Percentiles rank a stretch among this genome's conserved stretches.
Evolutionary conservation across 192 early-diverging fungal species (phyloP).

Genomic region (Mortierella antarctica): DNA sequence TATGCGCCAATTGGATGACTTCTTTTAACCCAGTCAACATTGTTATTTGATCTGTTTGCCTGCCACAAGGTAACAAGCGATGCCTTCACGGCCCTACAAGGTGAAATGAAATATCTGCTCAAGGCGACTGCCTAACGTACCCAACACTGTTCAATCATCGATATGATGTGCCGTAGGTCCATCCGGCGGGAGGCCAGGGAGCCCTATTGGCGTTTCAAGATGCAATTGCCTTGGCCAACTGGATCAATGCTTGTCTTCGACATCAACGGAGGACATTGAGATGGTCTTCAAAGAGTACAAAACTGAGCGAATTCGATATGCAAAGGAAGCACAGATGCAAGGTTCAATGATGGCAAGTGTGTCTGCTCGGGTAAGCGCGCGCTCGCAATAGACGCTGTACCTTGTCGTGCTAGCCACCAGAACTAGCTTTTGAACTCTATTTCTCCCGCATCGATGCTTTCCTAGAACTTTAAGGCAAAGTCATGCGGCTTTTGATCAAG

Average conservation of each 20-base stretch:
- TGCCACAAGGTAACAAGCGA: not conserved
- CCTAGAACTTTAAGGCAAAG: too few species aligned
- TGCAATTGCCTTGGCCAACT: slow-evolving; percentile 5
- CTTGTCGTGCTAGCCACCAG: too few species aligned
- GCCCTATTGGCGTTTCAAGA: not conserved
- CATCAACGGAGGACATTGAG: not conserved
- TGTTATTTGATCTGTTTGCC: not conserved
- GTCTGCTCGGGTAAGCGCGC: too few species aligned
- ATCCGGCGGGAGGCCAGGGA: not conserved
- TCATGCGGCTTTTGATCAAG: too few species aligned
- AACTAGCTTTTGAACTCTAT: too few species aligned
- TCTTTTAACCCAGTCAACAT: too few species aligned
- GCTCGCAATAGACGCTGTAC: too few species aligned
- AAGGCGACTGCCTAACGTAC: not conserved
- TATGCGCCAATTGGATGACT: too few species aligned
- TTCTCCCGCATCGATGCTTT: too few species aligned
- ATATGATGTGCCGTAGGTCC: not conserved
- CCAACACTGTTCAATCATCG: not conserved
- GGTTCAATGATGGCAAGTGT: too few species aligned
- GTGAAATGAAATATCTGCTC: not conserved
- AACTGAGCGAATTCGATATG: not conserved
- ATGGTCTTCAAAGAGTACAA: slow-evolving; percentile 1
- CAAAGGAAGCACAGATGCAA: too few species aligned
- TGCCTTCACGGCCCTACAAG: not conserved
- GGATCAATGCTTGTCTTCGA: slow-evolving; percentile 1